Evolutionary conservation across 768 basidiomycete species (phyloP).

Genomic region (Wakefieldia striispora): DNA sequence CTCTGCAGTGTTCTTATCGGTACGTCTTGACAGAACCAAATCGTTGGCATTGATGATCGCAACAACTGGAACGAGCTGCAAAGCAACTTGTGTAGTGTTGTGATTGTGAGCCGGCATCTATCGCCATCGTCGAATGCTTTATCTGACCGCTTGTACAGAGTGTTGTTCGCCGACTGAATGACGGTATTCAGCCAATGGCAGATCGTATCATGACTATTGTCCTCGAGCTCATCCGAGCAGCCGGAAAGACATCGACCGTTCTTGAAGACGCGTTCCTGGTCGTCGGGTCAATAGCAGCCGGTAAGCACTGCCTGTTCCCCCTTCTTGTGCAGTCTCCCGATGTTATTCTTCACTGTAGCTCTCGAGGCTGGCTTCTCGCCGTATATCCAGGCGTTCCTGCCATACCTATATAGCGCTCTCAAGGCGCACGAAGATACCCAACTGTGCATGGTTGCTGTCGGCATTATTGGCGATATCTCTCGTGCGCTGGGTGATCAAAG

Average conservation of each 20-base stretch:
- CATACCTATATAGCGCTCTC: constrained; percentile 84
- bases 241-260: constrained; percentile 91
- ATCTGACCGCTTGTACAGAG: constrained; percentile 45
- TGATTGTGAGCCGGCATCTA: constrained; percentile 57
- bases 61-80: constrained; percentile 99
- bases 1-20: neutral
- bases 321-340: neutral
- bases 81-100: constrained; percentile 89
- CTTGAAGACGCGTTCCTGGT: constrained; percentile 96
- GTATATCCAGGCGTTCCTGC: constrained; percentile 84
- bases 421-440: constrained; percentile 94
- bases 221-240: constrained; percentile 78
- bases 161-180: constrained; percentile 80
- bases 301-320: constrained; percentile 34
- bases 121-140: neutral
- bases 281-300: constrained; percentile 81
- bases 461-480: constrained; percentile 94
- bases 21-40: constrained; percentile 63
- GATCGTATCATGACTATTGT: constrained; percentile 95
- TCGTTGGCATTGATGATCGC: constrained; percentile 91
- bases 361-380: constrained; percentile 77
- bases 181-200: constrained; percentile 81
- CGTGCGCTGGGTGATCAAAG: constrained; percentile 87
- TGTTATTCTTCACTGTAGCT: constrained; percentile 38
- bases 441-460: constrained; percentile 92